phyloP scores from a whole-genome alignment of 352 stramenopile species.

The Pythium rishiriense region DNA sequence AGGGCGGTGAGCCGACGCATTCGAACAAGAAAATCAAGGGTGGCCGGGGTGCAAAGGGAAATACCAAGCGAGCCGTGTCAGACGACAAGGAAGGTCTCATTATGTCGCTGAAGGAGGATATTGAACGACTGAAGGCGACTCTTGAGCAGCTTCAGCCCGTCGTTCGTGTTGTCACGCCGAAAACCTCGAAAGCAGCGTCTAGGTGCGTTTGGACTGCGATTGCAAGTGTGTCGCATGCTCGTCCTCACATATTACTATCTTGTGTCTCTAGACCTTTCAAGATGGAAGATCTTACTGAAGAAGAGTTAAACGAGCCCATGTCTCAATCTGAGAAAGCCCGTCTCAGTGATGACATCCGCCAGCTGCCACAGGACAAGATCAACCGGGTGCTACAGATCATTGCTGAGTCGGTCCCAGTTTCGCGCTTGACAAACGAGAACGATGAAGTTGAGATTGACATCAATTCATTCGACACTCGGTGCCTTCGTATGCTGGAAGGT shows the following conservation, averaged over 20 bases:
- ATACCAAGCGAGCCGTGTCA: slow-evolving; percentile 56
- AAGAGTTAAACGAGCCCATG: slow-evolving; percentile 87
- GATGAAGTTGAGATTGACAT: slow-evolving; percentile 90
- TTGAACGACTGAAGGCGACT: slow-evolving; percentile 86
- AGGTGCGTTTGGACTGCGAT: slow-evolving; percentile 36
- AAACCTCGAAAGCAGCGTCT: slow-evolving; percentile 52
- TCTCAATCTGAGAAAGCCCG: slow-evolving; percentile 81
- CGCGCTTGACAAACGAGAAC: slow-evolving; percentile 81
- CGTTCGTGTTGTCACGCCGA: slow-evolving; percentile 42
- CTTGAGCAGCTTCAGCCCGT: slow-evolving; percentile 78
- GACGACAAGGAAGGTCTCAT: slow-evolving; percentile 76
- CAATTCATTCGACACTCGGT: slow-evolving; percentile 86
- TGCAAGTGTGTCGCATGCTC: not conserved
- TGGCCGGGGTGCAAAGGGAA: slow-evolving; percentile 74
- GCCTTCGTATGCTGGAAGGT: slow-evolving; percentile 87
- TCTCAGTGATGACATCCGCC: slow-evolving; percentile 77
- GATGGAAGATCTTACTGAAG: slow-evolving; percentile 88
- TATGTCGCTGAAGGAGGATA: slow-evolving; percentile 87
- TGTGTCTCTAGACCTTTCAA: slow-evolving; percentile 68
- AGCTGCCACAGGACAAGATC: slow-evolving; percentile 85
- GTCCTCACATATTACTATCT: not conserved
- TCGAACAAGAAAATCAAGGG: slow-evolving; percentile 76
- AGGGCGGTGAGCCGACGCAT: slow-evolving; percentile 40
- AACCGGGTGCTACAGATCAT: slow-evolving; percentile 90
- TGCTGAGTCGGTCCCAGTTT: slow-evolving; percentile 81